Evolutionary conservation across 768 basidiomycete species (phyloP).

Genomic region (Boletus vinaceobasis): DNA sequence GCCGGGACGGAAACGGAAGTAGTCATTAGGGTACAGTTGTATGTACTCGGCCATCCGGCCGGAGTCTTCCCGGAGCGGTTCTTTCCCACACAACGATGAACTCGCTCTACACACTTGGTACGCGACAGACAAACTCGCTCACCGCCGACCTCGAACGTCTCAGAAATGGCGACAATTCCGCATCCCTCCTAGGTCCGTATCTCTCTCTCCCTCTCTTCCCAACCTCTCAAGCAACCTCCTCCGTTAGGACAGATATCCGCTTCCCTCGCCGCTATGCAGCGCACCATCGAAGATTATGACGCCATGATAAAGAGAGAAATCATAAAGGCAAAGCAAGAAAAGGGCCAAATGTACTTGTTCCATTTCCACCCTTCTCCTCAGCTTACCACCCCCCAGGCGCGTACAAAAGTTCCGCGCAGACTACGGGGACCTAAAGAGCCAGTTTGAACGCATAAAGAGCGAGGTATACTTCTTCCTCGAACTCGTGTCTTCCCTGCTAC

Average conservation of each 20-base stretch:
- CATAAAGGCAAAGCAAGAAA: slow-evolving; percentile 94
- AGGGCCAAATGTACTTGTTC: slow-evolving; percentile 75
- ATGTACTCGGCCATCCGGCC: slow-evolving; percentile 10
- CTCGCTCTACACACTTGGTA: slow-evolving; percentile 89
- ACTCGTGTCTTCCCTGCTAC: neutral
- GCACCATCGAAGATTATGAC: slow-evolving; percentile 97
- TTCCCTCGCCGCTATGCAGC: slow-evolving; percentile 89
- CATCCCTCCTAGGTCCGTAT: slow-evolving; percentile 77
- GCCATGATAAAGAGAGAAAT: slow-evolving; percentile 96
- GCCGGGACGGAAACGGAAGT: slow-evolving; percentile 62
- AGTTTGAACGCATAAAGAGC: slow-evolving; percentile 77
- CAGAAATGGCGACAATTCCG: slow-evolving; percentile 74
- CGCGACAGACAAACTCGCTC: slow-evolving; percentile 86
- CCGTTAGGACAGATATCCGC: slow-evolving; percentile 92
- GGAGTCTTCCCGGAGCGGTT: slow-evolving; percentile 5
- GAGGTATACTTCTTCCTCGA: slow-evolving; percentile 33
- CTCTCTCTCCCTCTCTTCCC: neutral
- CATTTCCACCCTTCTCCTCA: neutral
- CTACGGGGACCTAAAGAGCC: slow-evolving; percentile 73
- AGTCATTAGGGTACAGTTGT: neutral
- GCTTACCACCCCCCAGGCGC: slow-evolving; percentile 51
- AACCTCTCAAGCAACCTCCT: slow-evolving; percentile 13
- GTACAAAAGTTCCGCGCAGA: slow-evolving; percentile 90
- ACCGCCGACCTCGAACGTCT: slow-evolving; percentile 84
- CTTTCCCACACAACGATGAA: slow-evolving; percentile 60